Evolutionary conservation across 2,329 filamentous ascomycete species (phyloP).

Genomic region (Venturia oleaginea): DNA sequence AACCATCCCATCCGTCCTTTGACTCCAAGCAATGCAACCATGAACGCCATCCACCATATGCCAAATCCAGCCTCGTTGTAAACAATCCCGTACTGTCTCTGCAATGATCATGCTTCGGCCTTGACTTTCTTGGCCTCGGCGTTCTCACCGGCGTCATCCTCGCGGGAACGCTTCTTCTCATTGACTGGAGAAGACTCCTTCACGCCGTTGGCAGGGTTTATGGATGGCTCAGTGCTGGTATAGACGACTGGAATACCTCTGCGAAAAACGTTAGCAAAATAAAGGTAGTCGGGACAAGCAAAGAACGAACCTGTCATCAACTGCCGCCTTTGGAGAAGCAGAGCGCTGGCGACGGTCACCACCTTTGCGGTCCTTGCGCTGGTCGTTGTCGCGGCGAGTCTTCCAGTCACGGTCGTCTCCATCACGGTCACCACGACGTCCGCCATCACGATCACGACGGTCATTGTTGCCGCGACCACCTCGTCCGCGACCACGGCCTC

Average conservation of each 20-base stretch:
- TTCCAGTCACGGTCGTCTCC: constrained; percentile 19
- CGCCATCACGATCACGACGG: constrained; percentile 13
- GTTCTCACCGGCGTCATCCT: constrained; percentile 21
- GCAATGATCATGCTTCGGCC: constrained; percentile 14
- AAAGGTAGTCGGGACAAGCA: constrained; percentile 4
- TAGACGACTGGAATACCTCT: constrained; percentile 26
- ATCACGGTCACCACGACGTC: constrained; percentile 12
- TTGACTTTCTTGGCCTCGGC: constrained; percentile 41
- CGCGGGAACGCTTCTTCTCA: constrained; percentile 15
- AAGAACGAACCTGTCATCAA: constrained; percentile 33
- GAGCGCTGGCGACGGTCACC: constrained; percentile 7
- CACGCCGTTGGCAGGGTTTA: background rate
- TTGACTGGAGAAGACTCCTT: constrained; percentile 14
- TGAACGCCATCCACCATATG: background rate
- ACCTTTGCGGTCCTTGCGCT: constrained; percentile 17
- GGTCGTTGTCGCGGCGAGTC: constrained; percentile 23
- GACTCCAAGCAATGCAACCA: constrained; percentile 7
- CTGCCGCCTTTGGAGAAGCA: constrained; percentile 11
- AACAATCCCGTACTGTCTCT: background rate
- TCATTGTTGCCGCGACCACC: constrained; percentile 19
- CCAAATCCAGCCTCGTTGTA: background rate
- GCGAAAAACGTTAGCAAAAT: constrained; percentile 5
- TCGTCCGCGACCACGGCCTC: constrained; percentile 22
- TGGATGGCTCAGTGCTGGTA: background rate
- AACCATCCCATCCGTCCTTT: background rate